These are phyloP conservation scores for Cytospora paraplurivora DNA, from an alignment of 2,329 filamentous ascomycete genomes.

Conservation along the genomic window DNA sequence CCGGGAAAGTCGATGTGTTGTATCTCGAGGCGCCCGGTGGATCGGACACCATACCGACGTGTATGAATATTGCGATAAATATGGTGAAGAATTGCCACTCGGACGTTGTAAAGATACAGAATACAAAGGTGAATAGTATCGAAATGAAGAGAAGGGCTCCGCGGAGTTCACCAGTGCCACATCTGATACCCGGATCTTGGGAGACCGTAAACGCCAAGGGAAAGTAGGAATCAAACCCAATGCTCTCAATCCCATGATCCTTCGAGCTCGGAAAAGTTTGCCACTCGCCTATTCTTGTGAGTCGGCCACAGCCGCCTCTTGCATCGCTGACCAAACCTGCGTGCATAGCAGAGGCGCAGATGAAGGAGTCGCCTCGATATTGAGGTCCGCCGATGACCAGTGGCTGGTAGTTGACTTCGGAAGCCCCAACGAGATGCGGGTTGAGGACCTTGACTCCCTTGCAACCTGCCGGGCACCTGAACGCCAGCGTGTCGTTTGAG, in stretches of 20 bases:
- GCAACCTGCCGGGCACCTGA: conserved; percentile 63
- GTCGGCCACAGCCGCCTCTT: conserved; percentile 72
- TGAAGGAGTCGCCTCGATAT: conserved; percentile 83
- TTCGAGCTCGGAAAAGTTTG: conserved; percentile 64
- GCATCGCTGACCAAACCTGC: conserved; percentile 67
- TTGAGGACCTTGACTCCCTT: conserved; percentile 60
- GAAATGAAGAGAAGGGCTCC: conserved; percentile 88
- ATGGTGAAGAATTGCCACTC: conserved; percentile 76
- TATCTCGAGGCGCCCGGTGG: conserved; percentile 57
- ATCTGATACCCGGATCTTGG: conserved; percentile 51
- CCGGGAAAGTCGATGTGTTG: conserved; percentile 61
- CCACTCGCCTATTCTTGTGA: conserved; percentile 69
- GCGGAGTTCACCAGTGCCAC: conserved; percentile 74
- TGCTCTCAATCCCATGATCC: conserved; percentile 72
- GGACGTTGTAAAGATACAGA: conserved; percentile 80
- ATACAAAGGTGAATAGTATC: conserved; percentile 71
- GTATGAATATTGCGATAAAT: conserved; percentile 82
- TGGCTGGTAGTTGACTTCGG: conserved; percentile 63
- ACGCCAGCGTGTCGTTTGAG: conserved; percentile 55
- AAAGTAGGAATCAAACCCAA: conserved; percentile 84
- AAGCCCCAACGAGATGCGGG: conserved; percentile 68
- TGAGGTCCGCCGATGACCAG: conserved; percentile 71
- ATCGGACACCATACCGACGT: conserved; percentile 89
- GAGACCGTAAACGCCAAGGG: conserved; percentile 69
- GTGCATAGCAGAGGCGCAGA: conserved; percentile 76